Evolutionary conservation across 495 filamentous ascomycete genomes (phyloP).

Genomic region (Penicillium bovifimosum): DNA sequence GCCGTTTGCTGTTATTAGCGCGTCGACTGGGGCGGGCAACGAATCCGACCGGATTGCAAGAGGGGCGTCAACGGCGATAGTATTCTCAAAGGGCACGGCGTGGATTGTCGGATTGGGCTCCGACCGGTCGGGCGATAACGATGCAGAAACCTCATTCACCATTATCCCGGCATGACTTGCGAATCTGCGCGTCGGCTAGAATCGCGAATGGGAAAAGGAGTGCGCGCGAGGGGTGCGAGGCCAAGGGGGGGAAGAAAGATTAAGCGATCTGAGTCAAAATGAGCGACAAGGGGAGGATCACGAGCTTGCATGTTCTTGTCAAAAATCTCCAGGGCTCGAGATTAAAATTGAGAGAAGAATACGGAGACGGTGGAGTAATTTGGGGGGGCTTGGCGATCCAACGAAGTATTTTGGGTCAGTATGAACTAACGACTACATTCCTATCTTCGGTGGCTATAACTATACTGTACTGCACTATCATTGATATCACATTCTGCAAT

Average conservation of each 20-base stretch:
- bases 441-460: too few relatives aligned
- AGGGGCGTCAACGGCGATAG: constrained; percentile 20
- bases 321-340: constrained; percentile 6
- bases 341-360: constrained; percentile 19
- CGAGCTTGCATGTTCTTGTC: constrained; percentile 15
- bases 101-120: constrained; percentile 24
- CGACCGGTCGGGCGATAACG: constrained; percentile 28
- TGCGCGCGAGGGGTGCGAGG: not conserved
- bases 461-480: too few relatives aligned
- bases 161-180: constrained; percentile 43
- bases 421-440: too few relatives aligned
- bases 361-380: constrained; percentile 14
- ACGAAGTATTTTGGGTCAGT: not conserved
- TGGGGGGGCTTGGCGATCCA: constrained; percentile 18
- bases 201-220: constrained; percentile 3
- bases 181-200: constrained; percentile 5
- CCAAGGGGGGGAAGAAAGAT: not conserved
- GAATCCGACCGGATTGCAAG: constrained; percentile 29
- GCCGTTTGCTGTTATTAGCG: constrained; percentile 22
- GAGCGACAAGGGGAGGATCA: constrained; percentile 6
- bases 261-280: constrained; percentile 6
- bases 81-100: constrained; percentile 28
- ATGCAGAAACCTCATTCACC: constrained; percentile 31
- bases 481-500: too few relatives aligned
- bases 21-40: constrained; percentile 22